Evolutionary conservation across 768 basidiomycete species (phyloP).

Genomic region (Harrya chromipes): DNA sequence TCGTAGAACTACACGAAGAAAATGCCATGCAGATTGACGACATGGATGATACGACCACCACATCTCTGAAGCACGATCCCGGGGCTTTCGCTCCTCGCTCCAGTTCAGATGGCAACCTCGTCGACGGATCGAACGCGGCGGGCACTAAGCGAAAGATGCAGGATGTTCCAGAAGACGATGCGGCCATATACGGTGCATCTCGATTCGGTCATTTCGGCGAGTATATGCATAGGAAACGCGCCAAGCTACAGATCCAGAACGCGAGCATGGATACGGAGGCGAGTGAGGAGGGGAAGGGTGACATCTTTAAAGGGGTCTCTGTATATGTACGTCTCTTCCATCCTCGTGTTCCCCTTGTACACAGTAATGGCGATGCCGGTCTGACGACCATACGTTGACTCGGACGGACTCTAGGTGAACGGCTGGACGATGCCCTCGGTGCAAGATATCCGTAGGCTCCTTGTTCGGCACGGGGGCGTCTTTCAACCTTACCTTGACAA

Average conservation of each 20-base stretch:
- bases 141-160: constrained; percentile 19
- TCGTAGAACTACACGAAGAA: constrained; percentile 30
- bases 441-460: constrained; percentile 76
- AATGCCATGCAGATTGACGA: constrained; percentile 10
- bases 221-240: constrained; percentile 88
- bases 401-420: constrained; percentile 59
- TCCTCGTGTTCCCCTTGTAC: too few species aligned
- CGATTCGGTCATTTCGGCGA: constrained; percentile 82
- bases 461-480: constrained; percentile 78
- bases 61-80: constrained; percentile 39
- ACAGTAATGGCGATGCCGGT: too few species aligned
- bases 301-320: constrained; percentile 69
- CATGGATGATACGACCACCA: constrained; percentile 7
- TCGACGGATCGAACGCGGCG: constrained; percentile 3
- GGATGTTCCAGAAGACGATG: constrained; percentile 29
- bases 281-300: constrained; percentile 28
- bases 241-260: constrained; percentile 87
- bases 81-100: constrained; percentile 15
- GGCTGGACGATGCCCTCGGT: constrained; percentile 87
- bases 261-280: constrained; percentile 31
- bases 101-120: constrained; percentile 1
- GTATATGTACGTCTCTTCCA: constrained; percentile 68
- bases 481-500: constrained; percentile 83
- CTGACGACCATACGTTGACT: too few species aligned
- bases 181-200: constrained; percentile 68